These are phyloP conservation scores for Phytophthora multivora DNA, from an alignment of 352 stramenopile genomes.

Conservation along the genomic window DNA sequence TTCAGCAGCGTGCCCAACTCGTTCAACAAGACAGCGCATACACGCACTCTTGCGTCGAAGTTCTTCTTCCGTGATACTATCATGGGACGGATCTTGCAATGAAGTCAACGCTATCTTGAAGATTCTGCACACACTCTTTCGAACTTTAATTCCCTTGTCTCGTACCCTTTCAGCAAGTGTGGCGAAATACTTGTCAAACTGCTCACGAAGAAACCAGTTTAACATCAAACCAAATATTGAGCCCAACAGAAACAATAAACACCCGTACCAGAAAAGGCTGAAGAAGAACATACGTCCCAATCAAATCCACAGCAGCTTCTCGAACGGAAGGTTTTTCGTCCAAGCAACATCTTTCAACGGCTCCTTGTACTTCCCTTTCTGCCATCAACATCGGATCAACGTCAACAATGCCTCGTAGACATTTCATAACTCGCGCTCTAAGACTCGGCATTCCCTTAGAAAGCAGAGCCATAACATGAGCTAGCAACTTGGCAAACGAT, in stretches of 20 bases:
- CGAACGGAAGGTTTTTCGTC: conserved; percentile 83
- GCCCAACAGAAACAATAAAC: not conserved
- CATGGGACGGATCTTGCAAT: conserved; percentile 15
- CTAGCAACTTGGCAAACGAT: conserved; percentile 71
- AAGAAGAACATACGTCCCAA: conserved; percentile 79
- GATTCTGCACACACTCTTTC: conserved; percentile 86
- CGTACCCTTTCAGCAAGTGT: conserved; percentile 72
- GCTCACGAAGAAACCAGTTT: conserved; percentile 4
- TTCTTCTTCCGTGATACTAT: conserved; percentile 31
- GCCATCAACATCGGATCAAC: conserved; percentile 87
- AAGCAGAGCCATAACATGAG: conserved; percentile 78
- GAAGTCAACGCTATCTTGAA: conserved; percentile 53
- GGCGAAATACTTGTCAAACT: conserved; percentile 87
- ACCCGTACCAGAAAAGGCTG: conserved; percentile 73
- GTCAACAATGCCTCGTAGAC: conserved; percentile 74
- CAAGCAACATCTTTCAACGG: conserved; percentile 71
- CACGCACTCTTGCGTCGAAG: conserved; percentile 63
- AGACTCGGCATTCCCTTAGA: conserved; percentile 74
- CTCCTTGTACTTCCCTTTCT: conserved; percentile 53
- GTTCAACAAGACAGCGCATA: conserved; percentile 78
- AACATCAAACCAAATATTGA: conserved; percentile 1
- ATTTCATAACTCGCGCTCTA: conserved; percentile 79
- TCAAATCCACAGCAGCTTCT: conserved; percentile 84
- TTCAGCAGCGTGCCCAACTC: conserved; percentile 72
- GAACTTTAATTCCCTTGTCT: conserved; percentile 86